phyloP scores from a whole-genome alignment of 352 stramenopile genomes.

The Bremia lactucae region DNA sequence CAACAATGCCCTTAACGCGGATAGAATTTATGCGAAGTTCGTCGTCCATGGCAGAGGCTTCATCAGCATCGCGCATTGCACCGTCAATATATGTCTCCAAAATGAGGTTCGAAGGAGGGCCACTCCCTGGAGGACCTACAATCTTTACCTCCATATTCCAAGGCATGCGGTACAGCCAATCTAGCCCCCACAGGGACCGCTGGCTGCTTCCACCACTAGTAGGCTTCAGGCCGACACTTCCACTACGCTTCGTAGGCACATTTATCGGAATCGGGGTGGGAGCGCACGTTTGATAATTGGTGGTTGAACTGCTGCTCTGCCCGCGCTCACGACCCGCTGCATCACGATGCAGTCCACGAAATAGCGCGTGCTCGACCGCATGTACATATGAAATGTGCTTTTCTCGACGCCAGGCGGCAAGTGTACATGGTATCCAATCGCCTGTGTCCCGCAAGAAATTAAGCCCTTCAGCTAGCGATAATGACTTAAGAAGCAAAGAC shows the following conservation, averaged over 20 bases:
- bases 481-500: constrained; percentile 71
- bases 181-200: constrained; percentile 67
- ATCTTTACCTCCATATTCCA: constrained; percentile 90
- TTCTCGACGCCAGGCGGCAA: constrained; percentile 64
- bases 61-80: constrained; percentile 62
- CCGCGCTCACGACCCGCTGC: constrained; percentile 52
- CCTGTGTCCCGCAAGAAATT: constrained; percentile 70
- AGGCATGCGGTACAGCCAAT: constrained; percentile 85
- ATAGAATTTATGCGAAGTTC: constrained; percentile 83
- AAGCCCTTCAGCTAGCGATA: constrained; percentile 69
- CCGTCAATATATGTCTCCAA: constrained; percentile 85
- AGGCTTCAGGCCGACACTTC: constrained; percentile 32
- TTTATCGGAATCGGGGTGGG: constrained; percentile 78
- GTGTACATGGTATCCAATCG: constrained; percentile 74
- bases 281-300: constrained; percentile 35
- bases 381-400: constrained; percentile 84
- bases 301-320: constrained; percentile 18
- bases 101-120: constrained; percentile 74
- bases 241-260: constrained; percentile 71
- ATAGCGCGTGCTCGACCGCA: constrained; percentile 67
- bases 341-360: constrained; percentile 74
- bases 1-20: constrained; percentile 78
- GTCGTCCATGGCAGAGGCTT: constrained; percentile 61
- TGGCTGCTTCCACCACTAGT: constrained; percentile 51
- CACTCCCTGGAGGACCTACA: constrained; percentile 71